Evolutionary conservation across 1,139 yeast genomes (phyloP), one percentile per base, ranked within the genome.

Genomic region (Candida freyschussii): DNA sequence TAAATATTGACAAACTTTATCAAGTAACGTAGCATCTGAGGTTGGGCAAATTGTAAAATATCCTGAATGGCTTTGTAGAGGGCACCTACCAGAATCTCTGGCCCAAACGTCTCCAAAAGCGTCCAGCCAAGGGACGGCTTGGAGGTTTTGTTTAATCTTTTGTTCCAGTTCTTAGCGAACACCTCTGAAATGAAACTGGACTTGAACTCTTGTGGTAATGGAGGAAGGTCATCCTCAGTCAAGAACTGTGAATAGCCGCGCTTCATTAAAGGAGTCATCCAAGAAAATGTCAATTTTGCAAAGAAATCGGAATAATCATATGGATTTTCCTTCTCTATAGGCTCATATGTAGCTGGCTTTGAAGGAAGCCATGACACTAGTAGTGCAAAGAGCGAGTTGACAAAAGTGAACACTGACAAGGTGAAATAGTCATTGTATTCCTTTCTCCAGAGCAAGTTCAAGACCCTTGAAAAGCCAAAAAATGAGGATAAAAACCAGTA

Each of bases 221-320:
- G 71, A 12, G 96, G 96, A 45, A 91, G 69, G 57, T 91, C 97
- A 3, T 65, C 63, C 51, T 83, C 91, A 9, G 79, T 72, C 45
- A 91, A 67, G 55, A 61, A 91, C 37, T 80, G 78, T 18, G 67
- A 59, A 53, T 83, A 85, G 16, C 99, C 99, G 38, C 72, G 72
- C 53, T 69, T 78, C 96, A 91, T 89, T 53, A 91, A 65, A 5
- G 80, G 84, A 3, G 89, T 75, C 94, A 91, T 83, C 99, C 99
- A 91, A 26, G 76, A 66, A 57, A 91, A 91, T 0, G 94, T 78
- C 38, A 93, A 65, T 41, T 74, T 70, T 13, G 94, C 77, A 51
- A 89, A 87, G 16, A 87, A 63, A 53, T 89, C 83, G 10, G 99
- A 95, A 22, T 62, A 62, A 50, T 89, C 97, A 43, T 73, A 78